Evolutionary conservation across 352 stramenopile genomes (phyloP), one percentile per base, ranked within the genome.

Genomic region (Plasmopara viticola): DNA sequence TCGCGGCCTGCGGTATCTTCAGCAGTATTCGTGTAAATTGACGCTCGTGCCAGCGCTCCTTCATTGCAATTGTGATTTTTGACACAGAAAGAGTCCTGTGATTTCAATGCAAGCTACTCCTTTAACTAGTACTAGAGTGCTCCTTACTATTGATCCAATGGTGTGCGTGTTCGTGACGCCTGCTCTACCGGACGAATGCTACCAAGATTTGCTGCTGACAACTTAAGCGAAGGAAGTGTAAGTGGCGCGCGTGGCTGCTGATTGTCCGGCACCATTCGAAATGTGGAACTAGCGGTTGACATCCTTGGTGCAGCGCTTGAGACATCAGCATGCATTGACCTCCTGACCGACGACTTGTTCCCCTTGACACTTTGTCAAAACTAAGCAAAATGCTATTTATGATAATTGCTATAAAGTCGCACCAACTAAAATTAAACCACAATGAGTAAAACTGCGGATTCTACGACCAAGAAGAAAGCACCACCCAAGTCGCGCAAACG

Each of bases 21-120:
- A 92, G 75, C 51, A 92, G 53, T 57, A 90, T 92, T 25, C 75
- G 68, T 8, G 77, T 90, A 60, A 92, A 89, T 38, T 78, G 77
- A 25, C 66, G 77, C 44, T 87, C 78, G 48, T 66, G 65, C 72
- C 84, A 79, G 58, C 87, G 70, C 38, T 89, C 64, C 52, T 74
- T 80, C n/a, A 92, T 67, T 14, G 82, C 78, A 25, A 86, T 86
- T 6, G 80, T 85, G 62, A 92, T 87, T 47, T 78, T 91, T 44
- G 14, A 28, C 10, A 9, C 14, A 50, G 35, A 7, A 9, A 44
- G 31, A 35, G 10, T 12, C 5, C 1, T 35, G 10, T 35, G 31
- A 12, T 5, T 35, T 60, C 33, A 56, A 28, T 46, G 40, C 20
- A 44, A 40, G 20, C 7, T 41, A 34, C 9, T 14, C 33, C 34